Conservation (phyloP, 2,329 filamentous ascomycete species). For the Aspergillus ruber region DNA sequence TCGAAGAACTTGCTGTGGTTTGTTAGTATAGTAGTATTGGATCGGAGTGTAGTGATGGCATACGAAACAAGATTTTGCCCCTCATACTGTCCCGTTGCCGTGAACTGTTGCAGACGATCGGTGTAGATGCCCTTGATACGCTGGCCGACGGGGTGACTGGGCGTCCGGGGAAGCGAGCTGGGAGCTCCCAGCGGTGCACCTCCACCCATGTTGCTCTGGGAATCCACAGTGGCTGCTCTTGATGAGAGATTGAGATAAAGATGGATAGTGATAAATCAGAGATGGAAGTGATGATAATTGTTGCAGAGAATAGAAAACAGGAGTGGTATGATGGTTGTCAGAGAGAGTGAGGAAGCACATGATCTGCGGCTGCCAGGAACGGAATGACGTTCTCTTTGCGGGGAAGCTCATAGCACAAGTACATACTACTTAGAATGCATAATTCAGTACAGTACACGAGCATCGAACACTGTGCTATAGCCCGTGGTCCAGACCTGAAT, state of each 20-base stretch:
- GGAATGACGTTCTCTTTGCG: background rate
- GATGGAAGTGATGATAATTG: background rate
- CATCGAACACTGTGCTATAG: too few relatives aligned
- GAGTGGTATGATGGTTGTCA: background rate
- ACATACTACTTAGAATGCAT: too few relatives aligned
- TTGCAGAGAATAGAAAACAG: background rate
- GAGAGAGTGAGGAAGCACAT: background rate
- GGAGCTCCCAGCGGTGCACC: conserved; percentile 23
- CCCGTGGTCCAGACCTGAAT: too few relatives aligned
- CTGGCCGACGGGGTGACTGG: conserved; percentile 58
- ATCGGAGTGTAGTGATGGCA: conserved; percentile 23
- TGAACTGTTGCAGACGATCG: conserved; percentile 76
- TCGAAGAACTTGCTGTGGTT: conserved; percentile 62
- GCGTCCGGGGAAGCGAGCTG: conserved; percentile 45
- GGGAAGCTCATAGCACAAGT: background rate
- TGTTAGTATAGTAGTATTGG: conserved; percentile 3
- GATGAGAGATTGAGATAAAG: background rate
- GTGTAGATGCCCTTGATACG: conserved; percentile 80
- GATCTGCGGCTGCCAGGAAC: background rate
- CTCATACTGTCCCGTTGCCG: conserved; percentile 69
- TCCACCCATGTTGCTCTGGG: conserved; percentile 15
- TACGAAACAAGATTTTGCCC: conserved; percentile 67
- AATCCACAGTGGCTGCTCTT: background rate
- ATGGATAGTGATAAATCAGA: background rate
- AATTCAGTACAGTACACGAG: too few relatives aligned